Evolutionary conservation across 257 asterid species (phyloP), one percentile per base, ranked within the genome.

Genomic region (Scutellaria baicalensis): DNA sequence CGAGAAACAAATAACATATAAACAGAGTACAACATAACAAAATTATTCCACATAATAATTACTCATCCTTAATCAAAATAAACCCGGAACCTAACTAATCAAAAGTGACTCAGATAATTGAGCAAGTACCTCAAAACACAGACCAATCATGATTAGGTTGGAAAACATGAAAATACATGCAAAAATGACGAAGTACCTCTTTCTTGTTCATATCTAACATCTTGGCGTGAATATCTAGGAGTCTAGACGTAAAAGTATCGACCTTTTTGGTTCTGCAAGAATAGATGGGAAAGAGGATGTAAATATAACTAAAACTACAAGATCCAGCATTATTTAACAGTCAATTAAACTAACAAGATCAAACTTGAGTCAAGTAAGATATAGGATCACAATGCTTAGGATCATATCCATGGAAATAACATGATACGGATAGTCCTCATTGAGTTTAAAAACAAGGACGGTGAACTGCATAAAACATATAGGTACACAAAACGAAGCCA

Each of bases 201-300:
- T 76, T 75, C 80, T 83, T 85, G 82, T 83, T 79, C 83, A 78
- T 65, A 20, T 77, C 86, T 70, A 83, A 62, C 79, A 85, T 81
- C 81, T 76, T 81, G 59, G 88, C 77, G 50, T 85, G 91, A 74
- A 85, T 83, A 74, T 83, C 86, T n/a, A 85, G 78, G 61, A 85
- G 88, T 71, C 85, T 83, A 18, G 85, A 81, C 44, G 91, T 85
- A 79, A 85, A 85, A 57, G 73, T 73, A 68, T 85, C 91, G 16
- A 51, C 91, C 27, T 73, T 79, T 65, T 79, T 85, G 20, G 88
- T 85, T 75, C 91, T 85, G 84, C 79, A 75, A 21, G 47, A 56
- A 67, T 43, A 67, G 16, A 51, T 36, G 18, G 40, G 51, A 14
- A 33, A 50, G 47, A 9, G 47, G 55, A 27, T 17, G 42, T 8